These are phyloP conservation scores for Cordyceps cicadae DNA, from an alignment of 2,329 filamentous ascomycete species.

Conservation along the genomic window DNA sequence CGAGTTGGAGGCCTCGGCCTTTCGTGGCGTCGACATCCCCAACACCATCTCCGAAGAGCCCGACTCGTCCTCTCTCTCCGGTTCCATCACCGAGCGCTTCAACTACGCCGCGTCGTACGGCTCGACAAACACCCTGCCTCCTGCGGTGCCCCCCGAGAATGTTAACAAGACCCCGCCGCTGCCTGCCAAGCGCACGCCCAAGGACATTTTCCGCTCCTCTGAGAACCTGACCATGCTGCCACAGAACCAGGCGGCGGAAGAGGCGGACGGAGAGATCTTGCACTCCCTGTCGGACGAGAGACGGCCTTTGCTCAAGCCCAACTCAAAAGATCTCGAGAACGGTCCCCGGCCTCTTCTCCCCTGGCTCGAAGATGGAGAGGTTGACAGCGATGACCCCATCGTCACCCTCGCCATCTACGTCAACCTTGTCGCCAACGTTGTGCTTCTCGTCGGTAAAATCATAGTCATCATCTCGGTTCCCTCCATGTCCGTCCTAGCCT, in stretches of 20 bases:
- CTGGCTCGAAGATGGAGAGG: slow-evolving; percentile 61
- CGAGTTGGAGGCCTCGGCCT: slow-evolving; percentile 47
- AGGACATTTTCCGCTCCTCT: slow-evolving; percentile 72
- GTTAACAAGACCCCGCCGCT: slow-evolving; percentile 14
- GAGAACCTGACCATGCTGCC: slow-evolving; percentile 59
- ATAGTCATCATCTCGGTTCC: slow-evolving; percentile 69
- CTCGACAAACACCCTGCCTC: slow-evolving; percentile 17
- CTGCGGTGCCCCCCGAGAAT: slow-evolving; percentile 7
- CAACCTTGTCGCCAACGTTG: slow-evolving; percentile 70
- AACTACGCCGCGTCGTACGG: slow-evolving; percentile 23
- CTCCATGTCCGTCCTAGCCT: slow-evolving; percentile 73
- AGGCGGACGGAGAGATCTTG: slow-evolving; percentile 34
- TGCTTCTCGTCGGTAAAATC: slow-evolving; percentile 69
- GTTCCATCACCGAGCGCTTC: slow-evolving; percentile 22
- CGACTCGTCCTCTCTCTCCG: slow-evolving; percentile 22
- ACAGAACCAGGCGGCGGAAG: slow-evolving; percentile 31
- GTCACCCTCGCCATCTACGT: slow-evolving; percentile 84
- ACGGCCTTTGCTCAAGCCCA: slow-evolving; percentile 22
- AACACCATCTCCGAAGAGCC: slow-evolving; percentile 69
- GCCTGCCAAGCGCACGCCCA: slow-evolving; percentile 70
- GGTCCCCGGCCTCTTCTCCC: slow-evolving; percentile 45
- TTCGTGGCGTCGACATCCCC: slow-evolving; percentile 53
- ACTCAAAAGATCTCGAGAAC: slow-evolving; percentile 23
- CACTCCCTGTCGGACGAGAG: slow-evolving; percentile 22
- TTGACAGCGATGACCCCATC: slow-evolving; percentile 65